These are phyloP conservation scores for Oryza glaberrima DNA, from an alignment of 176 grass and related monocot species.

Conservation along the genomic window DNA sequence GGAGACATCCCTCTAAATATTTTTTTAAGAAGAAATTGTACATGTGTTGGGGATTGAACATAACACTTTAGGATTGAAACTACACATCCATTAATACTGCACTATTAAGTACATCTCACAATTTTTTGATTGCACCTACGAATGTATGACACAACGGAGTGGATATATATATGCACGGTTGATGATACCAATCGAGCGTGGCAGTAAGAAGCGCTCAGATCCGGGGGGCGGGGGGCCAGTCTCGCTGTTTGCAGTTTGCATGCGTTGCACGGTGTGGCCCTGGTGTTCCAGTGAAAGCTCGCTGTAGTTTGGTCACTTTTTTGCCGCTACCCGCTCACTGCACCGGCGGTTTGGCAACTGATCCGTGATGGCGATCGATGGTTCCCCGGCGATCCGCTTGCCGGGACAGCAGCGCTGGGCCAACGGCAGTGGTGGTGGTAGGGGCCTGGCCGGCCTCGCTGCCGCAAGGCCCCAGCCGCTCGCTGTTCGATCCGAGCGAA, in stretches of 20 bases:
- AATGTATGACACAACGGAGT: not conserved
- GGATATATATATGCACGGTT: not conserved
- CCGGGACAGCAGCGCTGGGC: not conserved
- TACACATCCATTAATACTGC: too few relatives aligned
- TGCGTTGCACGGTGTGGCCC: not conserved
- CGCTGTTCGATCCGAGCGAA: slow-evolving; percentile 38
- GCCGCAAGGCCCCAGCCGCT: not conserved
- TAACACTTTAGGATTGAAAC: too few relatives aligned
- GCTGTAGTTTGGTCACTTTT: not conserved
- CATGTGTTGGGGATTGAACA: too few relatives aligned
- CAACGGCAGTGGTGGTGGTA: slow-evolving; percentile 1
- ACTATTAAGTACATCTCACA: too few relatives aligned
- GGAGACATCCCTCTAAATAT: too few relatives aligned
- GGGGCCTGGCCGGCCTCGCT: slow-evolving; percentile 7
- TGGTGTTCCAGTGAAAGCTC: not conserved
- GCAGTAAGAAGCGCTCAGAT: not conserved
- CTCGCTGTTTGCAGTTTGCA: too few relatives aligned
- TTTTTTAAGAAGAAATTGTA: too few relatives aligned
- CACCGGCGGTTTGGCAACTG: not conserved
- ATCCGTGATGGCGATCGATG: not conserved
- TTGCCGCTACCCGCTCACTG: not conserved
- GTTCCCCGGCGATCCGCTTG: slow-evolving; percentile 27
- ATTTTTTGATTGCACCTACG: not conserved
- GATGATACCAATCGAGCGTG: not conserved
- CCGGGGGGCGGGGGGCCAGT: not conserved